A percentile compares a stretch with the other conserved stretches of the same genome.
Conservation (phyloP, 257 asterid species). For the Solanum tarapatanum region DNA sequence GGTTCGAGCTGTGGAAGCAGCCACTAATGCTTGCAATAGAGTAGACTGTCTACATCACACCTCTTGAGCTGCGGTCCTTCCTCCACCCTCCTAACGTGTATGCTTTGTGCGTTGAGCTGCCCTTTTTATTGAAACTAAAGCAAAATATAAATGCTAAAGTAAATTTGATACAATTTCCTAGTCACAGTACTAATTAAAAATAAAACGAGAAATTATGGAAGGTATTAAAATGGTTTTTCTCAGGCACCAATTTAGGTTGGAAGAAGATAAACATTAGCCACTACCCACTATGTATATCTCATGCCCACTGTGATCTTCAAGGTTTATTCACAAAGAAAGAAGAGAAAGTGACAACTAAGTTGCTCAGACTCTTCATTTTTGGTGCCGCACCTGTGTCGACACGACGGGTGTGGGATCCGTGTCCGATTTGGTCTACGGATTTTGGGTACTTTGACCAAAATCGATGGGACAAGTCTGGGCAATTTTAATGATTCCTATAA, state of each 20-base stretch:
- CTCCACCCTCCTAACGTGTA: not conserved
- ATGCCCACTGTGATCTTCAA: not conserved
- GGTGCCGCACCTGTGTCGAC: too few relatives aligned
- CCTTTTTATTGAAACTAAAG: not conserved
- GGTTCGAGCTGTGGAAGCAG: not conserved
- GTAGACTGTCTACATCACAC: not conserved
- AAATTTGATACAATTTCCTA: not conserved
- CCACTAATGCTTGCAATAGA: not conserved
- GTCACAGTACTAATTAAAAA: not conserved
- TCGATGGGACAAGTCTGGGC: too few relatives aligned
- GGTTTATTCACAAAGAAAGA: not conserved
- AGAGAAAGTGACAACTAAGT: not conserved
- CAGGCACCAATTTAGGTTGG: not conserved
- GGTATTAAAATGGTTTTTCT: not conserved
- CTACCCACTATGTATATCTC: not conserved
- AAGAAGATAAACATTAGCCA: not conserved
- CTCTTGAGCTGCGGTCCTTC: not conserved
- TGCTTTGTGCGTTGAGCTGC: not conserved
- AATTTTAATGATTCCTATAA: too few relatives aligned
- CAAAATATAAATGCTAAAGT: not conserved
- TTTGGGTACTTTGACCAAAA: too few relatives aligned
- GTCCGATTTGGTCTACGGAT: too few relatives aligned
- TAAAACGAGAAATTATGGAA: not conserved
- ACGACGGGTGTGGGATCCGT: too few relatives aligned
- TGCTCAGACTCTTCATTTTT: too few relatives aligned